Conservation (phyloP, 495 filamentous ascomycete genomes). For the Usnea hakonensis region DNA sequence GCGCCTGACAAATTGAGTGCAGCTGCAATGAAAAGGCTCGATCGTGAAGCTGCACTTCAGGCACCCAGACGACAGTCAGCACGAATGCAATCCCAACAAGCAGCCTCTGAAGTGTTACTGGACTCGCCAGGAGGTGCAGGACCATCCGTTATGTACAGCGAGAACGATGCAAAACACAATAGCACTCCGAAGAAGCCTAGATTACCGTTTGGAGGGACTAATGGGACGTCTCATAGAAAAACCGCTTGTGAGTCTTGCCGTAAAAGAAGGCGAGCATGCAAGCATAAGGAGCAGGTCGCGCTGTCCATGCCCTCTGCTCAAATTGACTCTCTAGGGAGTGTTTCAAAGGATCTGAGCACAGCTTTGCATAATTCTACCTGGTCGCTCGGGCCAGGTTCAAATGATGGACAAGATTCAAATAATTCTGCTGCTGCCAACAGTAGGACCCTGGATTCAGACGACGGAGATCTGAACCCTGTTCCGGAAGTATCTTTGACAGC, state of each 20-base stretch:
- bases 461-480: not conserved
- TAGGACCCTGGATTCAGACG: not conserved
- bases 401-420: not conserved
- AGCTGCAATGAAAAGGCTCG: slow-evolving; percentile 26
- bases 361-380: not conserved
- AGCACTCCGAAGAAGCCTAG: slow-evolving; percentile 29
- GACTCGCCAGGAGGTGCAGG: not conserved
- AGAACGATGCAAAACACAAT: not conserved
- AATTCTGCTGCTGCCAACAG: not conserved
- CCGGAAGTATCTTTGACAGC: not conserved
- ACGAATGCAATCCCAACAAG: slow-evolving; percentile 24
- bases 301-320: not conserved
- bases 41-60: slow-evolving; percentile 25
- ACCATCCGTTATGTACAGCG: not conserved
- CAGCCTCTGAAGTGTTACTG: not conserved
- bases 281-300: slow-evolving; percentile 41
- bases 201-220: slow-evolving; percentile 24
- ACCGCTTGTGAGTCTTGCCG: slow-evolving; percentile 50
- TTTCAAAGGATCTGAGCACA: not conserved
- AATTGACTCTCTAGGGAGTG: not conserved
- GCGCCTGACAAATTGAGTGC: slow-evolving; percentile 26
- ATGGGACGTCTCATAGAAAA: slow-evolving; percentile 42
- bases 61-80: slow-evolving; percentile 25
- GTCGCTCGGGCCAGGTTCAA: not conserved
- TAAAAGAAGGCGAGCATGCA: slow-evolving; percentile 45